Base-by-base conservation (phyloP, 108 stramenopile species). In the Pseudonitzschia multiseries region DNA sequence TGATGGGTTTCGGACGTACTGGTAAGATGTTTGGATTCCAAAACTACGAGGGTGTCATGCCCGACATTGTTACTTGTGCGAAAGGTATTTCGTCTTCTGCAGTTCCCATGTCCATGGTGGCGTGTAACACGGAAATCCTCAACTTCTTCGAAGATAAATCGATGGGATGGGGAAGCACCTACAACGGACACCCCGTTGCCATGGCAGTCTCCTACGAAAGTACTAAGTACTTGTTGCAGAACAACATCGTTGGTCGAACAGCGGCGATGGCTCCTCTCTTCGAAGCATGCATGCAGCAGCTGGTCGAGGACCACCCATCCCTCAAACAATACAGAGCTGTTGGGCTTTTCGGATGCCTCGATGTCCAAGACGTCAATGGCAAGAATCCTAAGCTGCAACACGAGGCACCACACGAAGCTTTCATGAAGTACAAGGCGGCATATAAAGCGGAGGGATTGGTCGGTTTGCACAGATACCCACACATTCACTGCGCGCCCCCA, bases 1-100 rank as follows among this genome's bases (percentile, higher is more conserved):
- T 97, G 89, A 90, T 92, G 27, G 98, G 98, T 0, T 93, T 98
- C 81, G 98, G 98, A 65, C 96, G 98, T 36, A 93, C 88, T 14
- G 98, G 98, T 21, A 88, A 78, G 57, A 48, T 97, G 44, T 98
- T 96, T 94, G 97, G 94, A 13, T 93, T 96, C 83, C 88, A 97
- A 82, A 84, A 96, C 74, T 82, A 95, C 68, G 91, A 83, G 31
- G 85, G 83, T 18, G 92, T 98, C 27, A 78, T 87, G 72, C 98
- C 98, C 17, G 97, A 98, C 74, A 88, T 97, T 10, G 81, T 98
- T 66, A 92, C 96, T 46, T 77, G 80, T 43, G 98, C 97, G 40
- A 98, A 98, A 83, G 97, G 89, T 20, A 82, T 90, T 14, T 78
- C 83, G 36, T 65, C 78, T 13, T 76, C 79, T 29, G 74, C 80